Base-by-base conservation (phyloP, 345 rosid genomes). In the Draba incana region DNA sequence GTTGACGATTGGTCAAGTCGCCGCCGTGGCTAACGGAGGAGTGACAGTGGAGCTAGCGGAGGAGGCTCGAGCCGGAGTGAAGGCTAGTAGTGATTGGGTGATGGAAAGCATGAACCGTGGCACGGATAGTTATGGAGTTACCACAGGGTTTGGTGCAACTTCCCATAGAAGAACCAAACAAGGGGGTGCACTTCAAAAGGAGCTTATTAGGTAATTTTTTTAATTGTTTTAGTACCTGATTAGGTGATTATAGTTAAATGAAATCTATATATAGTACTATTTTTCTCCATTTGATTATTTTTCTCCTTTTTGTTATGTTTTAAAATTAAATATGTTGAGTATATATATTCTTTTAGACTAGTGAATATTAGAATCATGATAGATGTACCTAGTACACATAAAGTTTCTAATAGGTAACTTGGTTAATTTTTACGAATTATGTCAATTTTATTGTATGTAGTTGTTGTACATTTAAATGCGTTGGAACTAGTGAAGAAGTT, bases 51-150 rank as follows among this genome's bases (percentile, higher is more conserved):
- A 81, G 79, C 79, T 87, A 20, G 68, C 85, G 2, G 94, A 85
- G 80, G 80, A 78, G 16, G 81, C 89, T 3, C 69, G 87, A 51
- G 86, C 79, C 1, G 81, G 94, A 0, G 89, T 90, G 10, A 82
- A 84, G 71, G 94, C 93, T 8, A 88, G 95, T 77, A 85, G 85
- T 24, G 84, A 85, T 1, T 87, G 94, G 97, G 89, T 90, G 6
- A 77, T 82, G 86, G 89, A 87, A 10, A 84, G 94, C 74, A 79
- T 90, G 86, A 77, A 57, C 27, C 84, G 80, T 25, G 97, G 94
- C 5, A 87, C 81, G 0, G 97, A 90, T 30, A 90, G 87, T 59
- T 90, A 90, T 49, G 94, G 96, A 16, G 83, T 87, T 30, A 90
- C 92, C 7, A 90, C 94, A 3, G 92, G 96, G 41, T 90, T 90